These are phyloP conservation scores for Teratosphaeria viscida DNA, from an alignment of 2,329 filamentous ascomycete species.

Conservation along the genomic window DNA sequence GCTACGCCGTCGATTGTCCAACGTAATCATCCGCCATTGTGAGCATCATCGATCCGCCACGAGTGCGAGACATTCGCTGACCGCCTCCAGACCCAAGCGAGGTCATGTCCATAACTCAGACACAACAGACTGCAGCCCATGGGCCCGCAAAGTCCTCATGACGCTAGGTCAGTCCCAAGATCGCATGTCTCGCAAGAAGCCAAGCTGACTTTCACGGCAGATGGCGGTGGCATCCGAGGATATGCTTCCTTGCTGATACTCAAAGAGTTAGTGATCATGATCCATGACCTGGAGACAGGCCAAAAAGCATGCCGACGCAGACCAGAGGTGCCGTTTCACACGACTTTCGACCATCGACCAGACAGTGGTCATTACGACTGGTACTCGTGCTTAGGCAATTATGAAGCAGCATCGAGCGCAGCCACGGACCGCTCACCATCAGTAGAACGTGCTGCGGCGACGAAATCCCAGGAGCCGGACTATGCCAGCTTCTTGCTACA, in stretches of 20 bases:
- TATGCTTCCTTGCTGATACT: neutral
- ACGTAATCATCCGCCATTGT: neutral
- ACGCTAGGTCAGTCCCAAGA: neutral
- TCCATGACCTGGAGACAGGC: neutral
- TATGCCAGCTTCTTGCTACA: neutral
- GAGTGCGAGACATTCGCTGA: neutral
- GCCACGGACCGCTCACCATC: neutral
- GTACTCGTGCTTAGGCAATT: neutral
- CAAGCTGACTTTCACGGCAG: neutral
- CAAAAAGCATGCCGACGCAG: neutral
- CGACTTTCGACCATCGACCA: neutral
- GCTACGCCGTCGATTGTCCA: neutral
- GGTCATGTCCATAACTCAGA: neutral
- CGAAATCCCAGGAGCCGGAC: neutral
- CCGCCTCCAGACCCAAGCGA: neutral
- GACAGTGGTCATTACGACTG: neutral
- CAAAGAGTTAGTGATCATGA: neutral
- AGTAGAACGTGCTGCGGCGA: neutral
- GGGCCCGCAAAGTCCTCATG: neutral
- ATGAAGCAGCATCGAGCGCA: neutral
- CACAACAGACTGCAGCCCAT: neutral
- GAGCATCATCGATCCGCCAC: neutral
- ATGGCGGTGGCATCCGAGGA: neutral
- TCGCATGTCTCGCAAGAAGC: neutral
- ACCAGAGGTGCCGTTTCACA: neutral